Evolutionary conservation across 768 basidiomycete species (phyloP), one percentile per base, ranked within the genome.

Genomic region (Agrocybe chaxingu): DNA sequence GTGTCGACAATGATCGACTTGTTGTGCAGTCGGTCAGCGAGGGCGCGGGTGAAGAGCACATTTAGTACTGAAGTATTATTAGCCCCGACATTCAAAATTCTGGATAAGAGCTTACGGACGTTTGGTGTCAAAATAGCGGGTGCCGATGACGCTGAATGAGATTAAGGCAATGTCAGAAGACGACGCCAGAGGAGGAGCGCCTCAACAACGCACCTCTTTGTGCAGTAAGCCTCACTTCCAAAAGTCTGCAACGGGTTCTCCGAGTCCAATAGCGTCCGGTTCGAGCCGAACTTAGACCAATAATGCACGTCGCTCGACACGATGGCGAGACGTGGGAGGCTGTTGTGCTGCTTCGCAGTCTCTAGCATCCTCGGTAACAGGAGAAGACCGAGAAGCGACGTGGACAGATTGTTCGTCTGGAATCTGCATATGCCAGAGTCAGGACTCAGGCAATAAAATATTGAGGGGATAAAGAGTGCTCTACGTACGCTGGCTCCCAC

Each of bases 361-460:
- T 67, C 57, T 2, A 72, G 40, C 61, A 81, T 66, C n/a, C 56
- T 57, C 0, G 80, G 80, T 0, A 80, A 62, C 0, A 80, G 62
- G 2, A 71, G 63, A 4, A 80, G 51, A 0, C 67, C 62, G 1
- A 79, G 62, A 0, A 79, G 62, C 2, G 71, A 64, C 8, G 68
- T 69, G 0, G 74, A 65, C 1, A 82, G 56, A 52, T 70, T 59
- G 57, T 81, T 80, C 36, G 76, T 70, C 54, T 81, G 78, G 1
- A 79, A 48, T 11, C 79, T 82, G 41, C n/a, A 38, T 10, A 8
- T 24, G 24, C 1, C 3, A 24, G 5, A 24, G 24, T 24, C 24
- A 24, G 24, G 24, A 24, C 1, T 24, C 24, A 24, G 24, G 24
- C 24, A 24, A 24, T 24, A 24, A 24, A 24, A 24, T 24, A 24